Evolutionary conservation across 257 asterid genomes (phyloP), one percentile per base, ranked within the genome.

Genomic region (Primulina eburnea): DNA sequence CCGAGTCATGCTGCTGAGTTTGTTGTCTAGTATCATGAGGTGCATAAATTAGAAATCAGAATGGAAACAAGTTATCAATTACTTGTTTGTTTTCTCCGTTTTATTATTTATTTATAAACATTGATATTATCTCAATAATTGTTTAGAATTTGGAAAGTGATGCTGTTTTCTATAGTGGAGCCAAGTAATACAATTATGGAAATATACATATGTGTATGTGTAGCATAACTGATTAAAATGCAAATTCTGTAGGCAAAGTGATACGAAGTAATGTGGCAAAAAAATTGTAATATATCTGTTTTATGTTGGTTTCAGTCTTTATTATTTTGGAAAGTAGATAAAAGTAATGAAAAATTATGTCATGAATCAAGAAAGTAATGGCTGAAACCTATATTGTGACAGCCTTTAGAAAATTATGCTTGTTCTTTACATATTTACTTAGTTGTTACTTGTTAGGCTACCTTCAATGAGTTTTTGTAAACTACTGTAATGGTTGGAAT

Each of bases 341-440:
- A 62, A 7, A 37, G 4, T 70, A 62, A 38, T 59, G 65, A 65
- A 65, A 65, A 65, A 18, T 34, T 40, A 17, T 14, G 14, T 5
- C 21, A 5, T 20, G 33, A 35, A 5, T 10, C 38, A 50, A 58
- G 7, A 32, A 52, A 53, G 10, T 30, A 32, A 5, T 65, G 38
- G 28, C 26, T 12, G 10, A 37, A 63, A 9, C 29, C 14, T 34
- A 56, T 58, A 16, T 50, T 8, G 26, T 18, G n/a, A n/a, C 61
- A 6, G 34, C 37, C 34, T 28, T 24, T 28, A 16, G 29, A 21
- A 34, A 68, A 17, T n/a, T 55, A 35, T 1, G 18, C 28, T 14
- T 20, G 56, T 30, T 34, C n/a, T 61, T 52, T 67, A 16, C 53
- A 30, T 50, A 16, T 35, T 18, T 34, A 58, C 28, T 9, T 2